Percentiles rank a stretch among this genome's conserved stretches.
phyloP scores from a whole-genome alignment of 2,329 filamentous ascomycete genomes.

The Claviceps humidiphila region DNA sequence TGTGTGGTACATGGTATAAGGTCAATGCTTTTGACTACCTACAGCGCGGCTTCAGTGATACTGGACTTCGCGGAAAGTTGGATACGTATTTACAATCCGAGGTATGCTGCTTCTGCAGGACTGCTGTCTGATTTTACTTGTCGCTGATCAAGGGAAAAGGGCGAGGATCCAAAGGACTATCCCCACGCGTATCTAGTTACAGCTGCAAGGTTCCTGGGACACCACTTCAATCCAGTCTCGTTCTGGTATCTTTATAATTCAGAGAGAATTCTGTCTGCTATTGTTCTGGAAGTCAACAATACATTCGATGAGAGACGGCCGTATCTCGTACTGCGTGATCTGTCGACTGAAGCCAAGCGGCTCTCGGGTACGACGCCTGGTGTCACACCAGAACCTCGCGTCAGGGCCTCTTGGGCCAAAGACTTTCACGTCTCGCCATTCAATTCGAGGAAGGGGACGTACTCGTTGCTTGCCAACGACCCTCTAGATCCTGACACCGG shows the following conservation, averaged over 20 bases:
- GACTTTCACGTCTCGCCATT: slow-evolving; percentile 70
- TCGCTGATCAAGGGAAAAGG: slow-evolving; percentile 25
- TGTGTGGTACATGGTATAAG: slow-evolving; percentile 36
- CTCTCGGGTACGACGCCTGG: slow-evolving; percentile 1
- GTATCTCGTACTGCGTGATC: slow-evolving; percentile 17
- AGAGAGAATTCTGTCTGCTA: slow-evolving; percentile 42
- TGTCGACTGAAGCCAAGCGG: slow-evolving; percentile 10
- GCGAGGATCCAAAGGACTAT: slow-evolving; percentile 45
- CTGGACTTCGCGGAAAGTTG: slow-evolving; percentile 51
- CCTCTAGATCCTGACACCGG: slow-evolving; percentile 25
- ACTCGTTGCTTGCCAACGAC: slow-evolving; percentile 36
- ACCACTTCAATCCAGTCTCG: slow-evolving; percentile 62
- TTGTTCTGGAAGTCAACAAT: slow-evolving; percentile 65
- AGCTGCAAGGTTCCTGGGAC: slow-evolving; percentile 53
- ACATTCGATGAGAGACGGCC: slow-evolving; percentile 56
- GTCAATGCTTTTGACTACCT: slow-evolving; percentile 50
- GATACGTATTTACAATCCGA: slow-evolving; percentile 43
- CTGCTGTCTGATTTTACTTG: slow-evolving; percentile 6
- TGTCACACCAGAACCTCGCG: slow-evolving; percentile 11
- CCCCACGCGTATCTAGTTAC: slow-evolving; percentile 59
- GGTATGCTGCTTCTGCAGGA: slow-evolving; percentile 24
- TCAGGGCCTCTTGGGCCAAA: slow-evolving; percentile 47
- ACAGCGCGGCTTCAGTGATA: slow-evolving; percentile 33
- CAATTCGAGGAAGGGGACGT: slow-evolving; percentile 46
- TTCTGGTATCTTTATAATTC: slow-evolving; percentile 66